Percentiles rank a stretch among this genome's conserved stretches.
These are phyloP conservation scores for Xerocomellus dryophilus DNA, from an alignment of 768 basidiomycete species.

Conservation along the genomic window DNA sequence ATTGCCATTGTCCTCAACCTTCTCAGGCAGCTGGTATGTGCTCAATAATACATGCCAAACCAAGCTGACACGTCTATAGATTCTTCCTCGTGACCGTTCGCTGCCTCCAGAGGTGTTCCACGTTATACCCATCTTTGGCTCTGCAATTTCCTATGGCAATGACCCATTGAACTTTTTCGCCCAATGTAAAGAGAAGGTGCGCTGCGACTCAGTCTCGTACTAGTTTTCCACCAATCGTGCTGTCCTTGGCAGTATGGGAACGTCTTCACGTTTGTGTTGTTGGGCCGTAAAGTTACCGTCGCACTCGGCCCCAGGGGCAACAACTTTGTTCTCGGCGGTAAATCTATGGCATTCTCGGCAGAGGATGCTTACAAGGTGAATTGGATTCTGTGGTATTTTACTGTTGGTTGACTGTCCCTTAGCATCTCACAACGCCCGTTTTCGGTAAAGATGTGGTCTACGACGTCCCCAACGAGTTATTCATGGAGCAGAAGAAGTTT, in stretches of 20 bases:
- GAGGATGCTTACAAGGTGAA: slow-evolving; percentile 94
- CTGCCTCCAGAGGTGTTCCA: slow-evolving; percentile 93
- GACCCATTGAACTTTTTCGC: slow-evolving; percentile 91
- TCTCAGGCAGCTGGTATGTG: slow-evolving; percentile 70
- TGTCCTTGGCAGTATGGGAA: slow-evolving; percentile 72
- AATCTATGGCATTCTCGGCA: slow-evolving; percentile 86
- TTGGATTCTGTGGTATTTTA: neutral
- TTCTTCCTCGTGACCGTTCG: slow-evolving; percentile 63
- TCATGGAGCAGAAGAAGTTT: slow-evolving; percentile 99
- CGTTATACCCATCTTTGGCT: slow-evolving; percentile 86
- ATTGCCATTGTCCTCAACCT: slow-evolving; percentile 70
- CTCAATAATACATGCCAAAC: neutral
- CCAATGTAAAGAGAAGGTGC: slow-evolving; percentile 71
- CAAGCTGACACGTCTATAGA: slow-evolving; percentile 37
- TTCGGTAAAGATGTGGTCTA: slow-evolving; percentile 98
- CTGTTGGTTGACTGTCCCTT: slow-evolving; percentile 1
- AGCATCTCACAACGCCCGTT: slow-evolving; percentile 91
- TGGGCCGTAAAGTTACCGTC: slow-evolving; percentile 89
- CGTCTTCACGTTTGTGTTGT: slow-evolving; percentile 91
- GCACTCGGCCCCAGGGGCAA: slow-evolving; percentile 89
- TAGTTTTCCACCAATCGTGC: neutral
- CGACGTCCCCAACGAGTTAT: slow-evolving; percentile 90
- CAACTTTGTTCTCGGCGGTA: slow-evolving; percentile 93
- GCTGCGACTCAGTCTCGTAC: slow-evolving; percentile 17
- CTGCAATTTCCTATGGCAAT: slow-evolving; percentile 84